Evolutionary conservation across 129 eudicot species (phyloP).

Genomic region (Smallanthus sonchifolius): DNA sequence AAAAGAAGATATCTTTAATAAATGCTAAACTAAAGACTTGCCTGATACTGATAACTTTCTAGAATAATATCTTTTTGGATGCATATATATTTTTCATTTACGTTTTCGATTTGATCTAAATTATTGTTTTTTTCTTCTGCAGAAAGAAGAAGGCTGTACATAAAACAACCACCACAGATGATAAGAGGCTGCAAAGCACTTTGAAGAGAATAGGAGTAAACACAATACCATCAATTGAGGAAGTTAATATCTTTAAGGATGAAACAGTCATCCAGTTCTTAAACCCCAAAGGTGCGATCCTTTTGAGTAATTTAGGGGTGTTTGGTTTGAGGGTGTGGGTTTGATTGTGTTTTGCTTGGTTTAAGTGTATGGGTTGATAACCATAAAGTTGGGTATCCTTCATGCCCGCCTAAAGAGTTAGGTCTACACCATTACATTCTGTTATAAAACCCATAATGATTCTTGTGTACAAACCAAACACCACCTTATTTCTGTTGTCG

Average conservation of each 20-base stretch:
- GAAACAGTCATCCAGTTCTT: slow-evolving; percentile 72
- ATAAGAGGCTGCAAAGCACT: slow-evolving; percentile 77
- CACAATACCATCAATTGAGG: slow-evolving; percentile 73
- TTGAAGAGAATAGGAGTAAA: slow-evolving; percentile 77
- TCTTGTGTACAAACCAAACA: background rate
- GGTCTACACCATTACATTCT: no score
- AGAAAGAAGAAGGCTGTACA: slow-evolving; percentile 92
- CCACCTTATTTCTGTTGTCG: background rate
- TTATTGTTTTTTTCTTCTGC: background rate
- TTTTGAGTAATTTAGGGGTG: background rate
- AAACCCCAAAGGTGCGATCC: slow-evolving; percentile 64
- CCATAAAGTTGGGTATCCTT: no score
- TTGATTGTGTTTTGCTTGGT: no score
- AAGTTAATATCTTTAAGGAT: slow-evolving; percentile 77
- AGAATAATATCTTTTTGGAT: background rate
- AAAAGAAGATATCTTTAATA: background rate
- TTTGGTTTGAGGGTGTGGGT: background rate
- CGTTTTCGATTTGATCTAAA: background rate
- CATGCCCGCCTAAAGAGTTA: background rate
- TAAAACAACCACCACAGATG: slow-evolving; percentile 83
- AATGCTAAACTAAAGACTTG: background rate
- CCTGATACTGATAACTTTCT: background rate
- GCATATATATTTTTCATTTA: background rate
- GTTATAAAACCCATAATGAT: background rate
- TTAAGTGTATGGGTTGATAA: no score